phyloP scores from a whole-genome alignment of 1,284 basidiomycete species.

The Lentinula novae-zelandiae region DNA sequence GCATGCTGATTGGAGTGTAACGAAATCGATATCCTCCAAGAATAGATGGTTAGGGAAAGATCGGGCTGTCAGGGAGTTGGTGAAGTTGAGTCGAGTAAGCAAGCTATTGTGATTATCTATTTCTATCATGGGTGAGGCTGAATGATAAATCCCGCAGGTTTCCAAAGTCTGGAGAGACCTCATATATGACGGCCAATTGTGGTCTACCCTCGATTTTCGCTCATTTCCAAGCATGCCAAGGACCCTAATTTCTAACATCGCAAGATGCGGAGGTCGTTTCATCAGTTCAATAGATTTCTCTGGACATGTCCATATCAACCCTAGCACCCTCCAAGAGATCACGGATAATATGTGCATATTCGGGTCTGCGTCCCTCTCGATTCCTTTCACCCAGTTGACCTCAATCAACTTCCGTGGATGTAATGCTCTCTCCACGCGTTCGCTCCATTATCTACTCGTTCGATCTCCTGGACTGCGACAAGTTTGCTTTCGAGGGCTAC shows the following conservation, averaged over 20 bases:
- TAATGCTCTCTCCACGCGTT: constrained; percentile 53
- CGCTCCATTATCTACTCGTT: constrained; percentile 71
- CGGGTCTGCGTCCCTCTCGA: constrained; percentile 26
- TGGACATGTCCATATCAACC: constrained; percentile 57
- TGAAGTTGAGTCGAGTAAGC: constrained; percentile 77
- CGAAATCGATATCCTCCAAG: constrained; percentile 50
- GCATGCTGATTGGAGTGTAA: constrained; percentile 52
- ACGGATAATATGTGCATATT: constrained; percentile 45
- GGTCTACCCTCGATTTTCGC: constrained; percentile 63
- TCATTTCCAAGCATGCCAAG: constrained; percentile 56
- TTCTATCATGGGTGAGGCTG: not conserved
- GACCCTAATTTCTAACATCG: constrained; percentile 45
- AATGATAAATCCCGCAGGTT: constrained; percentile 48
- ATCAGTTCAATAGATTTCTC: constrained; percentile 60
- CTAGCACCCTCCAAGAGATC: constrained; percentile 47
- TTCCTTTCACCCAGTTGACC: constrained; percentile 61
- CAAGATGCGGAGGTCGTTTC: constrained; percentile 60
- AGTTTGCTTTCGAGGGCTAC: constrained; percentile 67
- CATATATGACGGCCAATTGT: constrained; percentile 86
- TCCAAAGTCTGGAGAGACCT: constrained; percentile 78
- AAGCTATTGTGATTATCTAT: constrained; percentile 12
- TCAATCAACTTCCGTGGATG: constrained; percentile 77
- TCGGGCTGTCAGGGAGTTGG: constrained; percentile 71
- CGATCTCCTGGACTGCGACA: constrained; percentile 58
- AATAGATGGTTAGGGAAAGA: constrained; percentile 71